These are phyloP conservation scores for Rhizopogon rudus DNA, from an alignment of 768 basidiomycete genomes.

Conservation along the genomic window DNA sequence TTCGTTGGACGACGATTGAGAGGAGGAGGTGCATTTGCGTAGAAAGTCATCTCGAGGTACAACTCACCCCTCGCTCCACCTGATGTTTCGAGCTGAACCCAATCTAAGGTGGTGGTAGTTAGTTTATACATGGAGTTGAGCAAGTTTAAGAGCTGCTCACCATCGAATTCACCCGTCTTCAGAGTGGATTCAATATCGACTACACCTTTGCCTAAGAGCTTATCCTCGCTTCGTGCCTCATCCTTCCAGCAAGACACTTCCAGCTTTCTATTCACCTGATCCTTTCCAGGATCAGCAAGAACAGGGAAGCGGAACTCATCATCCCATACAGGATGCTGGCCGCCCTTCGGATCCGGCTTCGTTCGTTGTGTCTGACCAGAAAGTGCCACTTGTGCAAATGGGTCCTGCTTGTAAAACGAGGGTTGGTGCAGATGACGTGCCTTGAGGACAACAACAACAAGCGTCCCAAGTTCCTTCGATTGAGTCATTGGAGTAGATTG, in stretches of 20 bases:
- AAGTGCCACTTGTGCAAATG: slow-evolving; percentile 65
- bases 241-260: slow-evolving; percentile 78
- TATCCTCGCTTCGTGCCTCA: slow-evolving; percentile 67
- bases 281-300: slow-evolving; percentile 43
- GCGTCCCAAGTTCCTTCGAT: slow-evolving; percentile 62
- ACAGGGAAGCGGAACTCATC: slow-evolving; percentile 40
- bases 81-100: slow-evolving; percentile 56
- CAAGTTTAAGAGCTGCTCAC: slow-evolving; percentile 32
- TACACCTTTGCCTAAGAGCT: slow-evolving; percentile 66
- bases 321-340: slow-evolving; percentile 94
- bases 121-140: not conserved
- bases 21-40: slow-evolving; percentile 55
- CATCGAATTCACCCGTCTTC: slow-evolving; percentile 87
- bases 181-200: slow-evolving; percentile 78
- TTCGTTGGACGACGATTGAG: slow-evolving; percentile 50
- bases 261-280: slow-evolving; percentile 43
- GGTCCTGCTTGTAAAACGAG: slow-evolving; percentile 89
- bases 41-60: slow-evolving; percentile 94
- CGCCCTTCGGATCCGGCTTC: slow-evolving; percentile 74
- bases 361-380: slow-evolving; percentile 63
- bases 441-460: slow-evolving; percentile 83
- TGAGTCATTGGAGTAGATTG: slow-evolving; percentile 17
- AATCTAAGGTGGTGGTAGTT: slow-evolving; percentile 41
- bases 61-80: slow-evolving; percentile 76
- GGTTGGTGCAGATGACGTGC: slow-evolving; percentile 51